Evolutionary conservation across 805 yeast species (phyloP).

Genomic region (Metschnikowia henanensis): DNA sequence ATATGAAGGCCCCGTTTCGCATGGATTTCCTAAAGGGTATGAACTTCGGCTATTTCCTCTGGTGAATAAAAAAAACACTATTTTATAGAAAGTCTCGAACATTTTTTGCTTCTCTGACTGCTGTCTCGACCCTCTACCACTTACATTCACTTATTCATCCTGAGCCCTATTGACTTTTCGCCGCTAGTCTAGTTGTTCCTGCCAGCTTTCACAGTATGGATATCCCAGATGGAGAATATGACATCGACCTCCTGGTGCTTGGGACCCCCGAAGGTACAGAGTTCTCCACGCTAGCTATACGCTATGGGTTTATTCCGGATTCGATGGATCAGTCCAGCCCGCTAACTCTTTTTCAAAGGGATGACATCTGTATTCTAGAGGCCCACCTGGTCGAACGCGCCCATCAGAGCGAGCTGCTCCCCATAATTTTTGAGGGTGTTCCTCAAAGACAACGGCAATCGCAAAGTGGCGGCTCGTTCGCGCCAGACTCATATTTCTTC

Average conservation of each 20-base stretch:
- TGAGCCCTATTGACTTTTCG: no score
- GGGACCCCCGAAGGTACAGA: constrained; percentile 5
- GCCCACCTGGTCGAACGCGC: constrained; percentile 26
- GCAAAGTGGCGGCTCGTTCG: constrained; percentile 10
- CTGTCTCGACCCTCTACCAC: no score
- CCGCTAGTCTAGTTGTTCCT: not conserved
- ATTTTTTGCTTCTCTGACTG: no score
- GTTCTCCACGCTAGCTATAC: constrained; percentile 20
- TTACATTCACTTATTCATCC: no score
- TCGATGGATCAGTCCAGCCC: constrained; percentile 38
- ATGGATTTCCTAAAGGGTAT: no score
- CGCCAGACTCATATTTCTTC: constrained; percentile 34
- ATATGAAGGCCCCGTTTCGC: not conserved
- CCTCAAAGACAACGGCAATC: constrained; percentile 27
- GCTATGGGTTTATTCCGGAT: constrained; percentile 44
- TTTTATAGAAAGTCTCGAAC: no score
- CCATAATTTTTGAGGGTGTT: constrained; percentile 40
- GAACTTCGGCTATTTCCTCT: no score
- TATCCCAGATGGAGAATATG: constrained; percentile 46
- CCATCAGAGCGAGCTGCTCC: constrained; percentile 15
- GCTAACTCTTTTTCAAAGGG: constrained; percentile 34
- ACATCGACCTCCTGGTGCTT: constrained; percentile 35
- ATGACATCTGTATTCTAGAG: constrained; percentile 32
- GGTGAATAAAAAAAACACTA: no score
- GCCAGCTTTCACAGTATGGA: constrained; percentile 20